Percentiles rank a stretch among this genome's conserved stretches.
Evolutionary conservation across 2,329 filamentous ascomycete genomes (phyloP).

Genomic region (Trichophyton mentagrophytes): DNA sequence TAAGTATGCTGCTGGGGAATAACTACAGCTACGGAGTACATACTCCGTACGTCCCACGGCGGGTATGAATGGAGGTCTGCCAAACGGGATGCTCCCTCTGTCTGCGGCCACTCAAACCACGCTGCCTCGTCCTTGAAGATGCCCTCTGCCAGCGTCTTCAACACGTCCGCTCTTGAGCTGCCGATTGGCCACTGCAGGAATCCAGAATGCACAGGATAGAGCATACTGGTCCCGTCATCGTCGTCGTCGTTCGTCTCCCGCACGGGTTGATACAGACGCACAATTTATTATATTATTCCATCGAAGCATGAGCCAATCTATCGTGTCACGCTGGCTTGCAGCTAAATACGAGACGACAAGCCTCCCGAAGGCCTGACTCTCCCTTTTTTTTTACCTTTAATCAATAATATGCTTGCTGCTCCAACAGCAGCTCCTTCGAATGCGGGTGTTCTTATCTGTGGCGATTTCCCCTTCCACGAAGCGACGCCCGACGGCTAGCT

Average conservation of each 20-base stretch:
- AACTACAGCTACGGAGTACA: not conserved
- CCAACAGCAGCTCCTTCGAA: too few species aligned
- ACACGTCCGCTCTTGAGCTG: not conserved
- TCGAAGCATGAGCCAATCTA: not conserved
- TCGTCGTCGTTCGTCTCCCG: not conserved
- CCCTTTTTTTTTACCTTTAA: not conserved
- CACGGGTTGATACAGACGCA: not conserved
- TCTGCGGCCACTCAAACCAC: not conserved
- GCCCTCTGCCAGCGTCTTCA: not conserved
- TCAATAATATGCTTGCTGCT: not conserved
- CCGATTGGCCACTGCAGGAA: not conserved
- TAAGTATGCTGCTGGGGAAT: too few species aligned
- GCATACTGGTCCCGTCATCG: not conserved
- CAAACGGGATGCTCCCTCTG: not conserved
- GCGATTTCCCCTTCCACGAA: not conserved
- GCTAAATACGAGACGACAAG: not conserved
- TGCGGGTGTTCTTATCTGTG: not conserved
- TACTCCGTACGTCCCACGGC: not conserved
- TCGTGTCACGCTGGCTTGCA: slow-evolving; percentile 1
- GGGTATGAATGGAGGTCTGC: not conserved
- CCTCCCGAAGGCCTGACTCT: not conserved
- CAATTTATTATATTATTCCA: not conserved
- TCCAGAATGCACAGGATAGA: not conserved
- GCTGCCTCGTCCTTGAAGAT: not conserved
- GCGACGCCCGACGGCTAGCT: not conserved